Evolutionary conservation across 2,329 filamentous ascomycete species (phyloP), one percentile per base, ranked within the genome.

Genomic region (Fusarium nurragi): DNA sequence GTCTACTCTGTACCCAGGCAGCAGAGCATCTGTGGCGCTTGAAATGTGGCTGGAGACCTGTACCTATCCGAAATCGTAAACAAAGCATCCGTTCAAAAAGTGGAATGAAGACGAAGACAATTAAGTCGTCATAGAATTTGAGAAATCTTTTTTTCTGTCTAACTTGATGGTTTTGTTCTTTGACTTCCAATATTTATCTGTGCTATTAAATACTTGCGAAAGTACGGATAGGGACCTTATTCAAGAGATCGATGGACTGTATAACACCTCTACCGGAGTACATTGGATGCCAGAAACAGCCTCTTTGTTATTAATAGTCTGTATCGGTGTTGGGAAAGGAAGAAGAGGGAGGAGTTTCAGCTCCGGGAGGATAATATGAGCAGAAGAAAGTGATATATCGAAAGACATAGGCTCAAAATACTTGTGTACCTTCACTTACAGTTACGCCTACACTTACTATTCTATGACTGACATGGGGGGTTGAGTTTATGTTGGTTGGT

Each of bases 1-100:
- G 44, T 23, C 46, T 41, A n/a, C 9, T 26, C 25, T n/a, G n/a
- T 26, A 26, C 5, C 5, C n/a, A 62, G 58, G 49, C 49, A 61
- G 34, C 23, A 26, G 13, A n/a, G 5, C 6, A 5, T 23, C n/a
- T 45, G 59, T 62, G 57, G 59, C 58, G 34, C 23, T 7, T 3
- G 18, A 22, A n/a, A 4, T 50, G 21, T 41, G 47, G 47, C 37
- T 39, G 8, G 14, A 30, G 10, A 12, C 13, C 11, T 28, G 26
- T n/a, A 32, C 7, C 30, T 32, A 32, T 9, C 16, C 16, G 13
- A 34, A 34, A 34, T 34, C 16, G 32, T 10, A 34, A n/a, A 34
- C 16, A 18, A 34, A 3, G 32, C n/a, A 18, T 18, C 8, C 32
- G 4, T 34, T n/a, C 16, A n/a, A 16, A 16, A n/a, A 34, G n/a